Evolutionary conservation across 225 moss, liverwort and hornwort genomes (phyloP).

Genomic region (Pleurozium schreberi): DNA sequence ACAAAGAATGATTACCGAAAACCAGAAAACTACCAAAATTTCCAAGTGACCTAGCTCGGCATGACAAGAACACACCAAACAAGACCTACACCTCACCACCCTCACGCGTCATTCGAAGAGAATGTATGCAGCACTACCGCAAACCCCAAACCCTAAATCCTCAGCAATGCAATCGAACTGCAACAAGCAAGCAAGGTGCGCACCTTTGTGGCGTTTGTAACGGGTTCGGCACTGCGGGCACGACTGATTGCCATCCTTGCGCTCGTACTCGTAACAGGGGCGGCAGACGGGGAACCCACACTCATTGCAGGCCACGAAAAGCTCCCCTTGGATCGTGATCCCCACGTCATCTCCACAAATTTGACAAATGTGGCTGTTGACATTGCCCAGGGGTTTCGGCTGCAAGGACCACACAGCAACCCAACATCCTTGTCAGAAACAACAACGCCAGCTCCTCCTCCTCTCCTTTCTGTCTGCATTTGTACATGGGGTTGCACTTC

Average conservation of each 20-base stretch:
- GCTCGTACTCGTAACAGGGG: conserved; percentile 76
- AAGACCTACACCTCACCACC: not conserved
- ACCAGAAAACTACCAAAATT: not conserved
- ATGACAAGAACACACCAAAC: not conserved
- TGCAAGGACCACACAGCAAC: not conserved
- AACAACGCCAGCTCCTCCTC: not conserved
- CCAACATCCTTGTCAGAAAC: not conserved
- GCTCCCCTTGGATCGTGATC: conserved; percentile 44
- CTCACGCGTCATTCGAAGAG: not conserved
- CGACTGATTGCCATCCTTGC: conserved; percentile 66
- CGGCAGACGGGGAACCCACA: conserved; percentile 75
- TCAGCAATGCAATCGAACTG: not conserved
- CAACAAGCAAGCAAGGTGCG: not conserved
- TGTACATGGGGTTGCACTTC: not conserved
- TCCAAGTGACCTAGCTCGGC: not conserved
- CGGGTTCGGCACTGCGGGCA: conserved; percentile 72
- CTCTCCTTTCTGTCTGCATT: not conserved
- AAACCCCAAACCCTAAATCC: not conserved
- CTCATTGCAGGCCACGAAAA: conserved; percentile 79
- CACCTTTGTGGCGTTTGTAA: conserved; percentile 77
- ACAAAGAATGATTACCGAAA: not conserved
- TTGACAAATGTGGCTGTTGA: conserved; percentile 56
- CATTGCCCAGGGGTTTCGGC: conserved; percentile 53
- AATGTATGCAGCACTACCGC: not conserved
- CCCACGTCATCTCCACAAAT: conserved; percentile 72